Evolutionary conservation across 257 asterid species (phyloP), one percentile per base, ranked within the genome.

Genomic region (Solanum peruvianum): DNA sequence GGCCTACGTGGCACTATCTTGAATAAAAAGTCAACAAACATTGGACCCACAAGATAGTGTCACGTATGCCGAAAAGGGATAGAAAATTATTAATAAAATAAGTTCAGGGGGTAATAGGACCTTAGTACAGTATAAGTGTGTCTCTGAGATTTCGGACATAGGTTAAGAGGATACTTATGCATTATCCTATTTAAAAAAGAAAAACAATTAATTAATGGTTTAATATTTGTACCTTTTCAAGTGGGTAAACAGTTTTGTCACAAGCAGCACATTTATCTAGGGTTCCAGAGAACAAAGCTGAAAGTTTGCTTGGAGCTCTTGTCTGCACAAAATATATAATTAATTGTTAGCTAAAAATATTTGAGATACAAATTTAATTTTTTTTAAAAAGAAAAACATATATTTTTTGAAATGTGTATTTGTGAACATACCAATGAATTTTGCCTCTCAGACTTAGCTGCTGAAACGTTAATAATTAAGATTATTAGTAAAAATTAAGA

Each of bases 201-300:
- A 49, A 6, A 16, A 52, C 9, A 52, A 25, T 64, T 62, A 25
- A 12, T 31, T 3, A n/a, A 47, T n/a, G 60, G 62, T 3, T n/a
- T 64, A 64, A 64, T 64, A 56, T 64, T 64, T 64, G 35, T 25
- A 64, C 71, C 71, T 94, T 95, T 88, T 94, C 98, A 76, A 95
- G 82, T 11, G 98, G 98, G 73, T 95, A 95, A n/a, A 95, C 98
- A 15, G 95, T 93, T 88, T 94, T 95, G 92, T 82, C 60, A 87
- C 98, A 95, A 66, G 95, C 93, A 85, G 95, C 88, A 84, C 98
- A 95, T 91, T 95, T 95, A 44, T 95, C 98, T 87, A 87, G 94
- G 27, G 98, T 95, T 72, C 98, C 98, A 82, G 90, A 90, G 91
- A 95, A 95, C 91, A 95, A 80, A 64, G 95, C 92, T 20, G 98